Evolutionary conservation across 2,329 filamentous ascomycete species (phyloP), one percentile per base, ranked within the genome.

Genomic region (Fusarium begoniae): DNA sequence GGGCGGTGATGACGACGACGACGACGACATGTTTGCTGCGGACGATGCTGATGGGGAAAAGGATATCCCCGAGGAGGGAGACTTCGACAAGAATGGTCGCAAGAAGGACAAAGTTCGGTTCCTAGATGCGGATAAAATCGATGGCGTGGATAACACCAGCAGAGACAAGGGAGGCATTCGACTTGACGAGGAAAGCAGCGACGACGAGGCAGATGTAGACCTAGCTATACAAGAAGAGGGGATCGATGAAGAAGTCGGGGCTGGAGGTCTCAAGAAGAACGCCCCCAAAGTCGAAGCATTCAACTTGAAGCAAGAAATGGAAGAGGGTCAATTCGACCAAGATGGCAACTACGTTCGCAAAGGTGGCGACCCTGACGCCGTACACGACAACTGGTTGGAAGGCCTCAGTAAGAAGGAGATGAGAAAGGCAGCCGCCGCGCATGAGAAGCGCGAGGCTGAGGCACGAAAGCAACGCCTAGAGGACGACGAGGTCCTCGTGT

Each of bases 231-330:
- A 94, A 40, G 94, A 94, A 73, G 91, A 93, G 69, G 93, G 90
- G 24, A 80, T 98, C 22, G 96, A 98, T 75, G 92, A 95, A 62
- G 96, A 99, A 81, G 87, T 99, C 11, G 96, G 96, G 5, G 92
- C 94, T 4, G 96, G 96, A 20, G 93, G 93, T 5, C 92, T 97
- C 77, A 98, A 98, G 85, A 93, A 91, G 78, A 94, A 98, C 82
- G 96, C 96, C 4, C 96, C 96, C 4, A 94, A 96, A 81, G 88
- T 99, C 11, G 96, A 98, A 82, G 96, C 96, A 6, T 99, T 99
- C 87, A 98, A 99, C 80, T 93, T 99, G 87, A 91, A 90, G 67
- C 86, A 90, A 18, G 96, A 99, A 82, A 92, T 97, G 81, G 95
- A 98, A 79, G 96, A 98, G 76, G 96, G 96, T 3, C 89, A 91